Evolutionary conservation across 2,329 filamentous ascomycete genomes (phyloP).

Genomic region (Penicillium sp.): DNA sequence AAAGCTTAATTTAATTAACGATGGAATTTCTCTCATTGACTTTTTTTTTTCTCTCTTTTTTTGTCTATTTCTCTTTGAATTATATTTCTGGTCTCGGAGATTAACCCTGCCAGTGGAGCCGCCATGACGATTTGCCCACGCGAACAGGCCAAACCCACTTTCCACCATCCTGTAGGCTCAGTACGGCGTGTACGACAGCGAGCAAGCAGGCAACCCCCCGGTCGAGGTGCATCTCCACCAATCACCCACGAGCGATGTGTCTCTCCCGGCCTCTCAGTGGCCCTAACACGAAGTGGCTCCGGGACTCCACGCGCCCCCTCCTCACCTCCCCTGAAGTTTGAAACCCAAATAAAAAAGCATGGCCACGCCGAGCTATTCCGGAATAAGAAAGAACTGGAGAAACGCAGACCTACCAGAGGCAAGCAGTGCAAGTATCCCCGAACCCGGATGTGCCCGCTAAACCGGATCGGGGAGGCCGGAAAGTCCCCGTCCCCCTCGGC

Average conservation of each 20-base stretch:
- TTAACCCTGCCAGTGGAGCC: slow-evolving; percentile 18
- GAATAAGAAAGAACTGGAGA: background rate
- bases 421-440: background rate
- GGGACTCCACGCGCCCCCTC: background rate
- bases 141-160: slow-evolving; percentile 2
- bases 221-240: background rate
- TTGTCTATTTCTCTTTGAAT: background rate
- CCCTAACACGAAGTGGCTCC: background rate
- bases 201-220: background rate
- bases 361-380: background rate
- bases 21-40: background rate
- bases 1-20: slow-evolving; percentile 31
- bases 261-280: background rate
- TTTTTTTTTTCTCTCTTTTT: background rate
- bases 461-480: slow-evolving; percentile 26
- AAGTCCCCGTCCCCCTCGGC: slow-evolving; percentile 29
- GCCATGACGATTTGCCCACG: slow-evolving; percentile 23
- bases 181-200: background rate
- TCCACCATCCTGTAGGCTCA: background rate
- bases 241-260: background rate
- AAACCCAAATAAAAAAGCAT: background rate
- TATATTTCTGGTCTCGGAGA: slow-evolving; percentile 16
- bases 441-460: slow-evolving; percentile 8
- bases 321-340: background rate
- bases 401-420: background rate